Percentiles rank a stretch among this genome's conserved stretches.
These are phyloP conservation scores for Wallacemonas sp. DNA, from an alignment of 208 protist genomes.

Conservation along the genomic window DNA sequence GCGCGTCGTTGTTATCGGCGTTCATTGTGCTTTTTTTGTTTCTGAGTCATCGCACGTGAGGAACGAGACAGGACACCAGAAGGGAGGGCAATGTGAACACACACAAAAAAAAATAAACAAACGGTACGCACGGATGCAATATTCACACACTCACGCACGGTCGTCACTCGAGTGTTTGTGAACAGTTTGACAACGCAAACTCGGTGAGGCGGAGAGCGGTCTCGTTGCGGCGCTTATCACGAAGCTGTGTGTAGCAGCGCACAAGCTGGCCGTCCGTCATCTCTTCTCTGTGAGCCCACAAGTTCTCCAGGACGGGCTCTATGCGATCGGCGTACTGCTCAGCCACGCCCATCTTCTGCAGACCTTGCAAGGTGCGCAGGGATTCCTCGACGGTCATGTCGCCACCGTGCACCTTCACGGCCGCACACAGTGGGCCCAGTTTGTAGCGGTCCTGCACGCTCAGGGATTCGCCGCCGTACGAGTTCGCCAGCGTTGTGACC, in stretches of 20 bases:
- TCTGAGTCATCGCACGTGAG: no score
- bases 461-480: conserved; percentile 23
- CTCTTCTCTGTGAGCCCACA: conserved; percentile 48
- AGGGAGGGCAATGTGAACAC: conserved; percentile 13
- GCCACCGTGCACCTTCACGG: conserved; percentile 47
- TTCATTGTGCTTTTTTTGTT: no score
- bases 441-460: conserved; percentile 45
- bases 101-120: conserved; percentile 19
- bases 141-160: neutral
- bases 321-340: conserved; percentile 32
- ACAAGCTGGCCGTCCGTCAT: conserved; percentile 55
- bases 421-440: conserved; percentile 70
- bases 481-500: conserved; percentile 55
- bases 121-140: neutral
- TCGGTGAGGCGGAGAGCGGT: conserved; percentile 33
- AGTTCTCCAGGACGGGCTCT: conserved; percentile 51
- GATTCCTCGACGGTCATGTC: conserved; percentile 67
- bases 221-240: conserved; percentile 27
- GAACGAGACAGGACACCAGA: no score
- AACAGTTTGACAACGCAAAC: conserved; percentile 21
- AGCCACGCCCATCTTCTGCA: conserved; percentile 58
- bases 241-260: conserved; percentile 33
- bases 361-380: conserved; percentile 50
- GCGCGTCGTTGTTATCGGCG: no score
- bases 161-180: neutral